These are phyloP conservation scores for Cordia subcordata DNA, from an alignment of 257 asterid species.

Conservation along the genomic window DNA sequence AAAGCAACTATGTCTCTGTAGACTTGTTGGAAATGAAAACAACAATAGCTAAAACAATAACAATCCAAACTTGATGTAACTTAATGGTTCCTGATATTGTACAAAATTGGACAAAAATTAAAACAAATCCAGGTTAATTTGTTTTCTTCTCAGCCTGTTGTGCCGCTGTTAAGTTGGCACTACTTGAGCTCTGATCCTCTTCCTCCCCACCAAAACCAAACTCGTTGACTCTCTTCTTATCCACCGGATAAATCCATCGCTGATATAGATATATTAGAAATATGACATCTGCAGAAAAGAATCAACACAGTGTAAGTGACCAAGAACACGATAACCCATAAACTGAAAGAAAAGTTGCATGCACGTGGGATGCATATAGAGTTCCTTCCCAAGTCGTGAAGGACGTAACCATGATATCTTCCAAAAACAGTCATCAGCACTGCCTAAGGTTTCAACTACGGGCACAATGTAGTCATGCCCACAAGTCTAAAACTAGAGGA, in stretches of 20 bases:
- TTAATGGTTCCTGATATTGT: constrained; percentile 6
- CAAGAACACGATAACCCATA: background rate
- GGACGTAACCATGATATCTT: too few species aligned
- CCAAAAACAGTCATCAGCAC: too few species aligned
- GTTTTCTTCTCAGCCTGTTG: constrained; percentile 73
- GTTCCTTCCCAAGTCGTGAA: too few species aligned
- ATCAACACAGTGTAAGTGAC: background rate
- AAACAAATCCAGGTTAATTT: constrained; percentile 28
- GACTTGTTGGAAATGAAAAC: too few species aligned
- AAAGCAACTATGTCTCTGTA: too few species aligned
- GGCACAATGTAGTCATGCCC: too few species aligned
- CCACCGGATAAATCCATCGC: constrained; percentile 89
- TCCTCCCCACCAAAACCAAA: constrained; percentile 93
- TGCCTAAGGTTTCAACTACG: too few species aligned
- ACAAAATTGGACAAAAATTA: background rate
- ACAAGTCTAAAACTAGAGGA: too few species aligned
- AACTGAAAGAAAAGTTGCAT: background rate
- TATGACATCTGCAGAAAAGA: constrained; percentile 70
- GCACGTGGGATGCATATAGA: too few species aligned
- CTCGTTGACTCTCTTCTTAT: constrained; percentile 85
- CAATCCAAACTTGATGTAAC: too few species aligned
- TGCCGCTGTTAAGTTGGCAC: constrained; percentile 27
- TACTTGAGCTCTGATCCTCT: constrained; percentile 38
- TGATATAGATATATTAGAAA: constrained; percentile 82
- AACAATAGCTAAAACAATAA: too few species aligned